Conservation (phyloP, 169 alveolate species). For the Plasmodium fragile region DNA sequence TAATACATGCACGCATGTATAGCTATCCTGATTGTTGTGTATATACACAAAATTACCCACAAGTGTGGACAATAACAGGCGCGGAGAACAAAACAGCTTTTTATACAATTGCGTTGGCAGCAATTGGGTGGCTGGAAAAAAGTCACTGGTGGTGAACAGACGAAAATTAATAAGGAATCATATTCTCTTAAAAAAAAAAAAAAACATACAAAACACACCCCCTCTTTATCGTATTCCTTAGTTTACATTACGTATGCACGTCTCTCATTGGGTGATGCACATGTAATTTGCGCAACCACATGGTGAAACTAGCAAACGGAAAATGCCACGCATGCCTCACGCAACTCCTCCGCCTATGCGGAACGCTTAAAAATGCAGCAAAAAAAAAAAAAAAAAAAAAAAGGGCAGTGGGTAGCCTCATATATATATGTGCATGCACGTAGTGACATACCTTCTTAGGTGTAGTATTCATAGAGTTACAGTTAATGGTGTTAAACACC, state of each 20-base stretch:
- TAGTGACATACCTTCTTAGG: not conserved
- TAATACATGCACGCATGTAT: not conserved
- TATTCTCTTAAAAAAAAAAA: conserved; percentile 3
- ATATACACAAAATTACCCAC: not conserved
- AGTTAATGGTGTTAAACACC: not conserved
- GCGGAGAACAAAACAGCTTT: not conserved
- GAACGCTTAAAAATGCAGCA: not conserved
- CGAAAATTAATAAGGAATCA: not conserved
- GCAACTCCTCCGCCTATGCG: not conserved
- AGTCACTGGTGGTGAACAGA: not conserved
- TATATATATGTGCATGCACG: not conserved
- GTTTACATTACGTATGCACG: not conserved
- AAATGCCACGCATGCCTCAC: not conserved
- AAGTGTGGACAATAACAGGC: not conserved
- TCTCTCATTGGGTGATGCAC: not conserved
- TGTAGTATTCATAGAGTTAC: not conserved
- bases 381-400: not conserved
- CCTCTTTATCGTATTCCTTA: not conserved
- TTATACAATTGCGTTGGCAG: not conserved
- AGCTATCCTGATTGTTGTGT: not conserved
- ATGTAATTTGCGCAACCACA: not conserved
- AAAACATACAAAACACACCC: not conserved
- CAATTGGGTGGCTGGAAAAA: not conserved
- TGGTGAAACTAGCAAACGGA: not conserved
- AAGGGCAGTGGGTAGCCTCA: not conserved